Conservation (phyloP, 179 eudicot genomes). For the Heliamphora pulchella region DNA sequence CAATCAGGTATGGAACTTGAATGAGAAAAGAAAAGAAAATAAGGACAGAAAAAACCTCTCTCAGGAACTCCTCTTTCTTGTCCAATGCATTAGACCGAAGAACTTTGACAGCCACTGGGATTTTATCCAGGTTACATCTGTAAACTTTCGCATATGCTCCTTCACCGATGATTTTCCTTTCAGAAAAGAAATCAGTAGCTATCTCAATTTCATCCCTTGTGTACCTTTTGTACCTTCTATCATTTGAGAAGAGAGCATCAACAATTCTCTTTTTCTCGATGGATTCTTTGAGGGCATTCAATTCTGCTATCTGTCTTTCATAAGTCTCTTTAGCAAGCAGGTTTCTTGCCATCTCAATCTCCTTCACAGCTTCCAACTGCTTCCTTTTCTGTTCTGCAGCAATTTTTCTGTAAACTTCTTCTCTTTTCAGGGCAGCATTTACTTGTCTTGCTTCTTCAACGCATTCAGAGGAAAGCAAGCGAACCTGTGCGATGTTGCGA, state of each 20-base stretch:
- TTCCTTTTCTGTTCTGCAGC: slow-evolving; percentile 53
- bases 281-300: slow-evolving; percentile 47
- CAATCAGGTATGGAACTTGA: not conserved
- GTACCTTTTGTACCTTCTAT: slow-evolving; percentile 57
- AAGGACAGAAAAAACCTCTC: slow-evolving; percentile 42
- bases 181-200: slow-evolving; percentile 62
- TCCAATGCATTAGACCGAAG: slow-evolving; percentile 52
- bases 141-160: slow-evolving; percentile 87
- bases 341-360: slow-evolving; percentile 48
- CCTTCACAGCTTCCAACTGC: slow-evolving; percentile 51
- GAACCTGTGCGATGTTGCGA: slow-evolving; percentile 38
- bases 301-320: slow-evolving; percentile 63
- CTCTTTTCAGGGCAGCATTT: slow-evolving; percentile 55
- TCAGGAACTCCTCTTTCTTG: slow-evolving; percentile 65
- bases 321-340: slow-evolving; percentile 44
- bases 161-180: slow-evolving; percentile 57
- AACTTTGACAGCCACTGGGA: slow-evolving; percentile 73
- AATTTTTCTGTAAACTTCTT: slow-evolving; percentile 50
- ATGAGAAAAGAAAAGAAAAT: not conserved
- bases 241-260: slow-evolving; percentile 44
- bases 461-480: slow-evolving; percentile 45
- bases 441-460: slow-evolving; percentile 49
- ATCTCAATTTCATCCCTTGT: slow-evolving; percentile 46
- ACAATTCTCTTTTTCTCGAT: slow-evolving; percentile 53
- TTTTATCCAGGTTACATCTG: slow-evolving; percentile 62